Evolutionary conservation across 768 basidiomycete genomes (phyloP), one percentile per base, ranked within the genome.

Genomic region (Naganishia vishniacii): DNA sequence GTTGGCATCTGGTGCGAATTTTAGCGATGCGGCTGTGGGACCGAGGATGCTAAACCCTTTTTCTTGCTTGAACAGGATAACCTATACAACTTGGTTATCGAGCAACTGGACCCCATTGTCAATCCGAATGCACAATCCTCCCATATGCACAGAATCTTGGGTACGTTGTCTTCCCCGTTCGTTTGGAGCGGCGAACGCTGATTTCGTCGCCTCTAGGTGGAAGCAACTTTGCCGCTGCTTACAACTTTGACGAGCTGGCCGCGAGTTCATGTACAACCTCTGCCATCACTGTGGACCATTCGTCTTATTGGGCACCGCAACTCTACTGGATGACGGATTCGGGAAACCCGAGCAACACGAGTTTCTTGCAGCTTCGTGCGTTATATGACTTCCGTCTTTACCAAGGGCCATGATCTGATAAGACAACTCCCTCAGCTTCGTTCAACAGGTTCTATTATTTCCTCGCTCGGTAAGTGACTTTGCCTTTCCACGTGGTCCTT

Each of bases 91-190:
- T 66, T 75, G 31, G 69, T 62, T 48, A 67, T 64, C 37, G 72
- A 75, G 63, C 66, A 67, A 47, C 61, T 76, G 28, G 75, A 76
- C 51, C 73, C 75, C 8, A 69, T 76, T 51, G 70, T 76, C 58
- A 69, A 53, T 25, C 72, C 72, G 16, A 75, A 75, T 56, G 63
- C 56, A 2, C 65, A 69, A 20, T 44, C 63, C 13, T 61, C 69
- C 16, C 75, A 76, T 46, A 73, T 74, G 75, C 75, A 76, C 70
- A 65, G 71, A 61, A 65, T 76, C 47, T 49, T 75, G 37, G 64
- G 65, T 62, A 12, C 29, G 60, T 61, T 20, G 12, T 37, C 29
- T 47, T 28, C 7, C 37, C 1, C 20, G 9, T n/a, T n/a, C n/a
- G n/a, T n/a, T n/a, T n/a, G n/a, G n/a, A n/a, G n/a, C n/a, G n/a